Conservation (phyloP, 768 basidiomycete species). For the Leucocoprinus leucothites region DNA sequence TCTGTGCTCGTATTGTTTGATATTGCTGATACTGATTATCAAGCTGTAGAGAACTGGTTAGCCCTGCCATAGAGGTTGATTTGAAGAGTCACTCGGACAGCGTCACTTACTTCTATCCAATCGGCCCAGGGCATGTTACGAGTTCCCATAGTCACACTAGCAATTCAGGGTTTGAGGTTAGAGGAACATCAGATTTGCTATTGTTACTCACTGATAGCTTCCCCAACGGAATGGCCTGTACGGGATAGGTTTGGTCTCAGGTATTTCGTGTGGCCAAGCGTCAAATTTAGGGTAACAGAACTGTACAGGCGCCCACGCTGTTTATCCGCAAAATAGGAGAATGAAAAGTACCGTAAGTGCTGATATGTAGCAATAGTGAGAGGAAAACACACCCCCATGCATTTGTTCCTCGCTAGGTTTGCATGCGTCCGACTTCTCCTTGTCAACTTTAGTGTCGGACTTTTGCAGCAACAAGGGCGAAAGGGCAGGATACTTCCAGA, state of each 20-base stretch:
- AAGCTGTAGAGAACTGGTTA: constrained; percentile 33
- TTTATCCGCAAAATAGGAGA: not conserved
- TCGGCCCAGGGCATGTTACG: constrained; percentile 64
- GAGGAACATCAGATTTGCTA: not conserved
- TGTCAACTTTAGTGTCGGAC: not conserved
- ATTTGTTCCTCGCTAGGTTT: not conserved
- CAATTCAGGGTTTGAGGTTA: not conserved
- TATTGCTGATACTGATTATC: constrained; percentile 55
- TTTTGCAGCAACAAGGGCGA: not conserved
- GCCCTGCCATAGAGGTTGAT: not conserved
- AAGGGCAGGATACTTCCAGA: not conserved
- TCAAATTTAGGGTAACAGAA: constrained; percentile 53
- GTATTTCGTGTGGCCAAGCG: constrained; percentile 35
- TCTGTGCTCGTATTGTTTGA: constrained; percentile 55
- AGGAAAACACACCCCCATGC: constrained; percentile 1
- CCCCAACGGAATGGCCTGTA: constrained; percentile 68
- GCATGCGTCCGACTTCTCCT: not conserved
- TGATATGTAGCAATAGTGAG: not conserved
- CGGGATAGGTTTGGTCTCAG: constrained; percentile 50
- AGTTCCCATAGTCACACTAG: constrained; percentile 68
- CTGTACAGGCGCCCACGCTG: constrained; percentile 51
- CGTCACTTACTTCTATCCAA: constrained; percentile 64
- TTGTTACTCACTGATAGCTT: constrained; percentile 51
- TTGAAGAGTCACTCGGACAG: constrained; percentile 1
- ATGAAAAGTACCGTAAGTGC: constrained; percentile 12